These are phyloP conservation scores for Cladosporium sp. DNA, from an alignment of 2,329 filamentous ascomycete species.

Conservation along the genomic window DNA sequence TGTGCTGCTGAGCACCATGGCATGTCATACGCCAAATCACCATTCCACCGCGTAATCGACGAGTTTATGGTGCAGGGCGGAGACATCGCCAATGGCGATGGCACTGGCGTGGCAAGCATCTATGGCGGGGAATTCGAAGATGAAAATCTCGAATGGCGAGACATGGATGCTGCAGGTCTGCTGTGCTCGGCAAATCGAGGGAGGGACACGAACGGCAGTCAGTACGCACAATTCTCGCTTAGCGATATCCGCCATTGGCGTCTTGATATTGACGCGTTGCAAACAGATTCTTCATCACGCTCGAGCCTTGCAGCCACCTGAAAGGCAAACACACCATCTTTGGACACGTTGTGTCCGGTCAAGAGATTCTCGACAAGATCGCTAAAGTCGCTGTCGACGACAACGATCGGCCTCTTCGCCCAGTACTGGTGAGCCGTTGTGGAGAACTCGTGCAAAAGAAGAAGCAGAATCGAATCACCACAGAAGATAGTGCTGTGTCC, in stretches of 20 bases:
- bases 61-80: slow-evolving; percentile 42
- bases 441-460: slow-evolving; percentile 33
- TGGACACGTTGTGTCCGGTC: slow-evolving; percentile 33
- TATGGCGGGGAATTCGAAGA: slow-evolving; percentile 37
- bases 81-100: slow-evolving; percentile 36
- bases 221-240: slow-evolving; percentile 11
- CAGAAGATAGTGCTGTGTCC: slow-evolving; percentile 2
- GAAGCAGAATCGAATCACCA: slow-evolving; percentile 14
- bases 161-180: slow-evolving; percentile 35
- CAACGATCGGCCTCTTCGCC: slow-evolving; percentile 30
- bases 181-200: slow-evolving; percentile 39
- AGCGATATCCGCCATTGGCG: neutral
- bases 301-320: slow-evolving; percentile 34
- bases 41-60: slow-evolving; percentile 38
- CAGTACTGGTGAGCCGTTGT: slow-evolving; percentile 33
- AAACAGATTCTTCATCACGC: slow-evolving; percentile 37
- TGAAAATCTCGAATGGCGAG: slow-evolving; percentile 37
- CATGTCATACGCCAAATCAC: slow-evolving; percentile 33
- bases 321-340: slow-evolving; percentile 39
- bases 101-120: slow-evolving; percentile 36
- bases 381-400: slow-evolving; percentile 33
- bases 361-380: slow-evolving; percentile 31
- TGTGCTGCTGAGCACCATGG: slow-evolving; percentile 35
- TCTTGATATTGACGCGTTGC: neutral
- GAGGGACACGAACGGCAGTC: slow-evolving; percentile 33